Conservation (phyloP, 257 asterid genomes). For the Solanum chmielewskii region DNA sequence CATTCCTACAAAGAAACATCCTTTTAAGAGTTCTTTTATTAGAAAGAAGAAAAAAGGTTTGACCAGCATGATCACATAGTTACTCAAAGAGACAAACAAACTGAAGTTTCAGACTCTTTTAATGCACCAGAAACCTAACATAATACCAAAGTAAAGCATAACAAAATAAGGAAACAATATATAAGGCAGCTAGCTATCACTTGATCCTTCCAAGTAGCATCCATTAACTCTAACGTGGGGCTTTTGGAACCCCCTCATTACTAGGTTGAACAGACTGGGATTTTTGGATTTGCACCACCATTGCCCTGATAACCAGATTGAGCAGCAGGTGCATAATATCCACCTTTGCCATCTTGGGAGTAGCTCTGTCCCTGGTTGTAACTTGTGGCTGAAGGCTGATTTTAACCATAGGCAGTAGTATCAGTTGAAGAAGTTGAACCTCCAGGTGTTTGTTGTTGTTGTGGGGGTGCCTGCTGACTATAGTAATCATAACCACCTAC, state of each 20-base stretch:
- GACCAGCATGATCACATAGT: background rate
- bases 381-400: slow-evolving; percentile 37
- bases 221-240: slow-evolving; percentile 35
- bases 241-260: slow-evolving; percentile 31
- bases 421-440: slow-evolving; percentile 37
- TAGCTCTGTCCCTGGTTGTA: slow-evolving; percentile 75
- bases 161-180: background rate
- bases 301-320: slow-evolving; percentile 38
- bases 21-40: background rate
- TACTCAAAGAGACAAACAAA: background rate
- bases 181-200: background rate
- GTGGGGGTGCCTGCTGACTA: slow-evolving; percentile 60
- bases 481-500: slow-evolving; percentile 69
- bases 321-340: slow-evolving; percentile 39
- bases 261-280: slow-evolving; percentile 12
- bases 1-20: background rate
- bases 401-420: slow-evolving; percentile 22
- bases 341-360: slow-evolving; percentile 62
- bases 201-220: background rate
- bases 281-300: too few species aligned
- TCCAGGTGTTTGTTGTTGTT: slow-evolving; percentile 44
- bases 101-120: background rate
- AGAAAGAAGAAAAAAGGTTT: background rate
- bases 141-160: background rate
- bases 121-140: background rate